Percentiles rank a stretch among this genome's conserved stretches.
These are phyloP conservation scores for Macaranga tanarius DNA, from an alignment of 441 rosid species.

Conservation along the genomic window DNA sequence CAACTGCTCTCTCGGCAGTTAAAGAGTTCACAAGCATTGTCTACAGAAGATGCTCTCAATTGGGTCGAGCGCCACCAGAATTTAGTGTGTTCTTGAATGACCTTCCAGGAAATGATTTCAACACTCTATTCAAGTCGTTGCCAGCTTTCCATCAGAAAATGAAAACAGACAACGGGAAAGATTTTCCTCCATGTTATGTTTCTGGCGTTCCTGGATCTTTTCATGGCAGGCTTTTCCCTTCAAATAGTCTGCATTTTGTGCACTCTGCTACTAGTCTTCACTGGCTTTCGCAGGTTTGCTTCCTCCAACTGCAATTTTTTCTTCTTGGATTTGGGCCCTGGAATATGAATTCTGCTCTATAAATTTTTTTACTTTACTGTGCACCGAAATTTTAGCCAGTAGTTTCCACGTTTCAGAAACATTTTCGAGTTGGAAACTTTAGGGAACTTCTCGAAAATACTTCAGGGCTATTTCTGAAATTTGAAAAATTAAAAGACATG, in stretches of 20 bases:
- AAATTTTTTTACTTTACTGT: too few relatives aligned
- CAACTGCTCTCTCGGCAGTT: conserved; percentile 31
- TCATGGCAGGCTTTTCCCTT: conserved; percentile 37
- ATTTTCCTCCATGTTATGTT: conserved; percentile 31
- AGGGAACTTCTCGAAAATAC: too few relatives aligned
- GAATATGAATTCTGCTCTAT: too few relatives aligned
- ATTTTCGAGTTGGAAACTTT: too few relatives aligned
- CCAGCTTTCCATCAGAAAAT: conserved; percentile 34
- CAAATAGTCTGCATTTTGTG: conserved; percentile 38
- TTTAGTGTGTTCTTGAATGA: conserved; percentile 38
- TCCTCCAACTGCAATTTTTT: neutral
- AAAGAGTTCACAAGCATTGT: conserved; percentile 25
- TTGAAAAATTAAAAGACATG: too few relatives aligned
- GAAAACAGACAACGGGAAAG: conserved; percentile 30
- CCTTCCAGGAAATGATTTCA: conserved; percentile 41
- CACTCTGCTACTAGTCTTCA: conserved; percentile 44
- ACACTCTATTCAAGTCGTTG: conserved; percentile 41
- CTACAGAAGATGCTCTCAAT: conserved; percentile 11
- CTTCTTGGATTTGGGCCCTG: neutral
- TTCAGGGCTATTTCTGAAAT: too few relatives aligned
- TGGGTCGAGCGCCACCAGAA: conserved; percentile 28
- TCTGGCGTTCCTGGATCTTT: conserved; percentile 47
- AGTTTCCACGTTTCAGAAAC: too few relatives aligned
- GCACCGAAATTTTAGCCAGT: too few relatives aligned
- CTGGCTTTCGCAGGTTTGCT: conserved; percentile 55